Conservation (phyloP, 306 rosid genomes). For the Fagus sylvatica region DNA sequence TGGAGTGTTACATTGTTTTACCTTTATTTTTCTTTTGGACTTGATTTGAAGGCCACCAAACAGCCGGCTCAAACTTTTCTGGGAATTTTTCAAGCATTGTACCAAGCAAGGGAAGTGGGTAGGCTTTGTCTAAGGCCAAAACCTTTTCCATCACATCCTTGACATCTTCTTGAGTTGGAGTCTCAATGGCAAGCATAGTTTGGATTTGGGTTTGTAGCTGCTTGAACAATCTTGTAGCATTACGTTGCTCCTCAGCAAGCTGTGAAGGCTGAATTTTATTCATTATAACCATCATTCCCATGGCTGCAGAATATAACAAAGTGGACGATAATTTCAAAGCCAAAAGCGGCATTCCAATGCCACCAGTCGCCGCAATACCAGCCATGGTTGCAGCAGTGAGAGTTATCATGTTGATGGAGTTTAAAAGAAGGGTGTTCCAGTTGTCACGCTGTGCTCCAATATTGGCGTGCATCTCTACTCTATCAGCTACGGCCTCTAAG, state of each 20-base stretch:
- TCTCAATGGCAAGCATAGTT: slow-evolving; percentile 33
- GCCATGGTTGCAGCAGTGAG: slow-evolving; percentile 67
- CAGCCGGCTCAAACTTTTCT: slow-evolving; percentile 51
- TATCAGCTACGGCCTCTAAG: slow-evolving; percentile 53
- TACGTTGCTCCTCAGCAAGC: slow-evolving; percentile 79
- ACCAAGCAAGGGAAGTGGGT: slow-evolving; percentile 79
- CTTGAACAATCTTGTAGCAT: slow-evolving; percentile 61
- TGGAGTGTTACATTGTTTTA: slow-evolving; percentile 9
- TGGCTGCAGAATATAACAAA: slow-evolving; percentile 59
- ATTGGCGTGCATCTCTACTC: slow-evolving; percentile 74
- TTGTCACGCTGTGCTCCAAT: slow-evolving; percentile 62
- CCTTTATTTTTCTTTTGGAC: not conserved
- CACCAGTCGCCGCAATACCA: slow-evolving; percentile 40
- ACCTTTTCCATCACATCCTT: slow-evolving; percentile 47
- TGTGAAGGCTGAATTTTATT: slow-evolving; percentile 87
- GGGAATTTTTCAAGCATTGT: slow-evolving; percentile 82
- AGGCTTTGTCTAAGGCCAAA: slow-evolving; percentile 70
- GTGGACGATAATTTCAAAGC: slow-evolving; percentile 58
- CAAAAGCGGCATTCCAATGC: slow-evolving; percentile 32
- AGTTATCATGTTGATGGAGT: slow-evolving; percentile 77
- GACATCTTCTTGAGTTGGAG: slow-evolving; percentile 43
- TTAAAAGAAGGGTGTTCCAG: slow-evolving; percentile 63
- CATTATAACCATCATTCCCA: slow-evolving; percentile 55
- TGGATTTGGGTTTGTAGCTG: slow-evolving; percentile 45
- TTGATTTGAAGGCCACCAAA: slow-evolving; percentile 68